Conservation (phyloP, 176 grass and related monocot species). For the Cymbopogon citratus region DNA sequence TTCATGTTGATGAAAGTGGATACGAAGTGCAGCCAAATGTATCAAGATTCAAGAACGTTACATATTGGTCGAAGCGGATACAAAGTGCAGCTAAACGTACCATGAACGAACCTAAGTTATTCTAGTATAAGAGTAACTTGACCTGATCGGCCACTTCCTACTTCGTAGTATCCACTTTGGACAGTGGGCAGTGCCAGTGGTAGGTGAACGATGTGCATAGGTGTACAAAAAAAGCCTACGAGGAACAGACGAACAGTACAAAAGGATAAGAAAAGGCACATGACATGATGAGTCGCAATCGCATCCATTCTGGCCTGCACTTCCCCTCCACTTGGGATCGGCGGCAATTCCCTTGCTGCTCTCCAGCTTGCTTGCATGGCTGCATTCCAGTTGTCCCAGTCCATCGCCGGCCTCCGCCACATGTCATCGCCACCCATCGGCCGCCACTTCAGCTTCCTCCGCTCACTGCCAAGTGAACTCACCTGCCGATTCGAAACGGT, state of each 20-base stretch:
- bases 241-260: background rate
- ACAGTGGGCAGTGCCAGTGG: background rate
- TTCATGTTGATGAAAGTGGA: too few relatives aligned
- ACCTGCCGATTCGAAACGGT: background rate
- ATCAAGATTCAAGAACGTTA: too few relatives aligned
- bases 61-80: too few relatives aligned
- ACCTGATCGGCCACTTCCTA: too few relatives aligned
- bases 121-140: too few relatives aligned
- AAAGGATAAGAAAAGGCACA: background rate
- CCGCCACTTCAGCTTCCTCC: background rate
- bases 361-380: conserved; percentile 3
- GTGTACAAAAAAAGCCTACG: background rate
- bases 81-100: too few relatives aligned
- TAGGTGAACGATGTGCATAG: background rate
- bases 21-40: too few relatives aligned
- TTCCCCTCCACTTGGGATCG: conserved; percentile 26
- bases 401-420: background rate
- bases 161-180: too few relatives aligned
- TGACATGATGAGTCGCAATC: background rate
- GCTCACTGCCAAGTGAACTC: background rate
- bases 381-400: conserved; percentile 9
- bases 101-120: too few relatives aligned
- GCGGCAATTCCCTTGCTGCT: background rate
- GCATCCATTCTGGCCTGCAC: background rate
- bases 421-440: background rate